Evolutionary conservation across 345 rosid genomes (phyloP).

Genomic region (Salix dunnii): DNA sequence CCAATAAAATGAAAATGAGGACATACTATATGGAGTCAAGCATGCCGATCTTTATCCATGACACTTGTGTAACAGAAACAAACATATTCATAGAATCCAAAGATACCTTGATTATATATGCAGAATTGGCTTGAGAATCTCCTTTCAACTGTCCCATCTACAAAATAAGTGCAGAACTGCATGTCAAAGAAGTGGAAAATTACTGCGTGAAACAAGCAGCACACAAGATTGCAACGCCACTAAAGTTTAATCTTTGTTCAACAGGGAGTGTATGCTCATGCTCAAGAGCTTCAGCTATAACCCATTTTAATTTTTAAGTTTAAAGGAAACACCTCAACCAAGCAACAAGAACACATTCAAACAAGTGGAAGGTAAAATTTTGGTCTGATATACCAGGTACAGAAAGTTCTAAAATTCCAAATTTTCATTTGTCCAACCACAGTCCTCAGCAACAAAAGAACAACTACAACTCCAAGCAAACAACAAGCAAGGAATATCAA

Average conservation of each 20-base stretch:
- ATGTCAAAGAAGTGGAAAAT: conserved; percentile 69
- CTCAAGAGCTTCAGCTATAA: neutral
- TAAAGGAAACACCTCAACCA: neutral
- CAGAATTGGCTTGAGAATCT: conserved; percentile 60
- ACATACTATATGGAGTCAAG: neutral
- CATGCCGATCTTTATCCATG: neutral
- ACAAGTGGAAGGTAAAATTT: neutral
- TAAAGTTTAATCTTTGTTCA: neutral
- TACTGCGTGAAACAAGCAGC: conserved; percentile 46
- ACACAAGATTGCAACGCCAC: neutral
- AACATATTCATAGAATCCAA: conserved; percentile 1
- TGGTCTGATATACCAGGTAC: neutral
- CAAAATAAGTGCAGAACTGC: conserved; percentile 89
- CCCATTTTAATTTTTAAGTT: neutral
- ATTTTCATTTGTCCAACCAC: neutral
- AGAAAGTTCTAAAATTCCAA: neutral
- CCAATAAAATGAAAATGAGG: neutral
- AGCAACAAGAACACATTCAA: too few species aligned
- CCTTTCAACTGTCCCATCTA: conserved; percentile 69
- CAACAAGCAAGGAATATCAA: neutral
- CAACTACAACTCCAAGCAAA: neutral
- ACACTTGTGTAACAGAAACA: neutral
- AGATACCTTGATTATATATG: conserved; percentile 66
- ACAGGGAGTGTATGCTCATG: neutral
- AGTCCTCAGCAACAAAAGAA: neutral